Evolutionary conservation across 1,284 basidiomycete species (phyloP), one percentile per base, ranked within the genome.

Genomic region (Rhodotorula mucilaginosa): DNA sequence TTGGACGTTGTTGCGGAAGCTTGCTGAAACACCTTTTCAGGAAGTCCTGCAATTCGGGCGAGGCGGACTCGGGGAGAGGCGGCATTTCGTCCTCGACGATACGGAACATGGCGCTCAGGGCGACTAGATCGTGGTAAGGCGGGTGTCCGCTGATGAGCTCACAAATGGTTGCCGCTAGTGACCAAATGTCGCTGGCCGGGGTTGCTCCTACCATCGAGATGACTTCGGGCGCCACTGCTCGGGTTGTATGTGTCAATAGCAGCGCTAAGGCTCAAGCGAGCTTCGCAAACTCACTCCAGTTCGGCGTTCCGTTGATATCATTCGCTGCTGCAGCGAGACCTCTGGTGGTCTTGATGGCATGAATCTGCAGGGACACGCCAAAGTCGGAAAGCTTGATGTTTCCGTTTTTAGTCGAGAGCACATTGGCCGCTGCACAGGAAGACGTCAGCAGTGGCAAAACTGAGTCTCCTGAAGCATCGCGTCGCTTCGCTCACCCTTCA

Each of bases 121-220:
- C 74, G 64, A 78, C 74, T 48, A 76, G 64, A 58, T 96, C 92
- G 47, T 88, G 87, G 79, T 97, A 97, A 0, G 95, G 95, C 7
- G 95, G 95, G 58, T 87, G 86, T 2, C 95, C 95, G 2, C 93
- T 95, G 71, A 97, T 83, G 61, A 98, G 85, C 82, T 98, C 95
- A 78, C 96, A 89, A 77, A 97, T 88, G 7, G 93, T 97, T 80
- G 94, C 97, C 2, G 89, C 95, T 67, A 97, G 83, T 1, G 93
- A 95, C 94, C 95, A 98, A 60, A 98, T 86, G 72, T 88, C 87
- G 34, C 85, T 85, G 2, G 85, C 84, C 2, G 84, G 82, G 10
- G 84, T 83, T 2, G 85, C 85, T 3, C 86, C 86, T 62, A 83
- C 81, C 47, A 87, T 86, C 81, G 93, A 90, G 75, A 97, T 97